Percentiles rank a stretch among this genome's conserved stretches.
Evolutionary conservation across 805 yeast species (phyloP).

Genomic region (Candida berthetii): DNA sequence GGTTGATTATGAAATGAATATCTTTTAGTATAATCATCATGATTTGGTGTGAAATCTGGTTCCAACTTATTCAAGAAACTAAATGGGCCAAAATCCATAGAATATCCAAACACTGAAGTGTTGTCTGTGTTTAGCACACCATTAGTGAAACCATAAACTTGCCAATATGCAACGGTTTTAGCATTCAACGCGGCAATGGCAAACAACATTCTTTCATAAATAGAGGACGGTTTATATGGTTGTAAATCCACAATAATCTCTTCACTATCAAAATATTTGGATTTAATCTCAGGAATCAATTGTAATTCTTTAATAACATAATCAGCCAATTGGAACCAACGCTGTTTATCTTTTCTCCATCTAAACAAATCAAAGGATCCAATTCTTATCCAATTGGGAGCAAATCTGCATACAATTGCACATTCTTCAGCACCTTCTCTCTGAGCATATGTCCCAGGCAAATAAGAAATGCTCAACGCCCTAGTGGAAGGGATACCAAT

Average conservation of each 20-base stretch:
- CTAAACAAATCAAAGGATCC: constrained; percentile 86
- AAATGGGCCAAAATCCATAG: constrained; percentile 94
- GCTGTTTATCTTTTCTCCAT: constrained; percentile 61
- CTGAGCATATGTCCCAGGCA: constrained; percentile 75
- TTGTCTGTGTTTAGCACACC: constrained; percentile 96
- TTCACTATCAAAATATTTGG: constrained; percentile 13
- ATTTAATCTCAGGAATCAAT: constrained; percentile 20
- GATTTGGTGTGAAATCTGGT: constrained; percentile 81
- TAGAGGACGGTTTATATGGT: constrained; percentile 10
- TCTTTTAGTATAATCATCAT: constrained; percentile 68
- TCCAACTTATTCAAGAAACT: constrained; percentile 83
- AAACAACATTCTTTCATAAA: constrained; percentile 63
- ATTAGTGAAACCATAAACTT: constrained; percentile 85
- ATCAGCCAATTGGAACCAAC: constrained; percentile 58
- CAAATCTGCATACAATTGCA: constrained; percentile 79
- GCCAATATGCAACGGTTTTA: constrained; percentile 74
- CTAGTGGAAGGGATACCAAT: constrained; percentile 85
- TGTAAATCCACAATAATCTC: constrained; percentile 22
- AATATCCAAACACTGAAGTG: constrained; percentile 80
- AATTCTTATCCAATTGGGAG: constrained; percentile 80
- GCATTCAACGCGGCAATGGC: constrained; percentile 77
- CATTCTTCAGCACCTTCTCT: constrained; percentile 70
- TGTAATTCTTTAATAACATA: constrained; percentile 62
- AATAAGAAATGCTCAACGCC: constrained; percentile 63
- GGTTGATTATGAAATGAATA: constrained; percentile 86